Evolutionary conservation across 2,329 filamentous ascomycete genomes (phyloP), one percentile per base, ranked within the genome.

Genomic region (Talaromyces sp.): DNA sequence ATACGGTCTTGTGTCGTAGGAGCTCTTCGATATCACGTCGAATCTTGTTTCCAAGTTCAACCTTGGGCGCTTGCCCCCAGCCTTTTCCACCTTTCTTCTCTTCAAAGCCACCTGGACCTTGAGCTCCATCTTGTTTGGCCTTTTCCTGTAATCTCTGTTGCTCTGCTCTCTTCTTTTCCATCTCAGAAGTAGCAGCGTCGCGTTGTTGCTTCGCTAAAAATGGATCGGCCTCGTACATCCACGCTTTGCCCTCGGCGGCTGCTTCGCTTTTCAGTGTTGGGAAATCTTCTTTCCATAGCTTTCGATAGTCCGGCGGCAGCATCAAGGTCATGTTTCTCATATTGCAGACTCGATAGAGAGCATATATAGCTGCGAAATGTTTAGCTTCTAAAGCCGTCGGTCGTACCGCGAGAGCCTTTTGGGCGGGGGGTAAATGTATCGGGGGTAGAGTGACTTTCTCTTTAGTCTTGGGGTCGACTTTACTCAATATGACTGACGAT

Each of bases 241-340:
- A 97, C 0, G 82, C 90, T 68, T 87, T 87, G 7, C 85, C 93
- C 49, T 91, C 89, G 73, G 89, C 90, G 58, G 92, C 82, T 71
- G 97, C 94, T 70, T 88, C 86, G 68, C 87, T 87, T 79, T 97
- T 98, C 68, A 98, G 81, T 3, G 87, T 85, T 68, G 90, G 86
- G 70, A 99, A 97, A 65, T 93, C 89, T 6, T 87, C 87, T 75
- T 96, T 96, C 95, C 95, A 99, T 49, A 97, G 81, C 69, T 91
- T 87, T 73, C 89, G 90, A 79, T 97, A 96, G 66, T 90, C 91
- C 0, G 95, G 95, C 27, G 95, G 95, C 69, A 99, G 84, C 81
- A 93, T 94, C 82, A 93, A 96, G 74, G 97, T 92, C 72, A 97
- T 87, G 75, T 98, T 98, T 78, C 93, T 93, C 89, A 96, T 96